Conservation (phyloP, 192 early-diverging fungal species). For the Coemansia sp. region DNA sequence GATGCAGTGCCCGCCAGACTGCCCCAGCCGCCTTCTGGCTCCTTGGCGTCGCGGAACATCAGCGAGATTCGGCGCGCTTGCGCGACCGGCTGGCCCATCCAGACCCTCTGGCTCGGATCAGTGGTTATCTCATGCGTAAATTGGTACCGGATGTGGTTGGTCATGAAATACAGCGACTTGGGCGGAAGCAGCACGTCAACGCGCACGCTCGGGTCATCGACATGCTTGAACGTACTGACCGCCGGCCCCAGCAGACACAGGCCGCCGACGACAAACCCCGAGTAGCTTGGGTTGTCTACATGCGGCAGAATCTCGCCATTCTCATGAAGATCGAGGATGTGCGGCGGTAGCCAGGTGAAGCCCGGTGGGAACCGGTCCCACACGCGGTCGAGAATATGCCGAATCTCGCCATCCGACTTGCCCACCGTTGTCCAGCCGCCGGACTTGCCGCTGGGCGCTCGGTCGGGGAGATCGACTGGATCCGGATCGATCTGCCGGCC, state of each 20-base stretch:
- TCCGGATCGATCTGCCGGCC: conserved; percentile 26
- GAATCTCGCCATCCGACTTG: conserved; percentile 44
- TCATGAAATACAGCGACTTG: conserved; percentile 71
- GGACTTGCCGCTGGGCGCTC: conserved; percentile 13
- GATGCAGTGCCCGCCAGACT: conserved; percentile 8
- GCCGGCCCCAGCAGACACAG: conserved; percentile 67
- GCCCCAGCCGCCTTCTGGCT: conserved; percentile 33
- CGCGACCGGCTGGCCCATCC: conserved; percentile 52
- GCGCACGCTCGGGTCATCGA: conserved; percentile 54
- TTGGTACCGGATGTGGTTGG: conserved; percentile 61
- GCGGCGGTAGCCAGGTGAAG: conserved; percentile 67
- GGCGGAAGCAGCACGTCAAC: conserved; percentile 65
- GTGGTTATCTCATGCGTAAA: conserved; percentile 78
- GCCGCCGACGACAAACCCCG: conserved; percentile 71
- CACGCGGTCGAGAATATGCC: conserved; percentile 57
- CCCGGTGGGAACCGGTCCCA: conserved; percentile 54
- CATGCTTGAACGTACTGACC: conserved; percentile 67
- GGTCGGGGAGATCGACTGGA: conserved; percentile 35
- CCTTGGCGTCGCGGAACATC: conserved; percentile 62
- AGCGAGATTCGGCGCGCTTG: conserved; percentile 68
- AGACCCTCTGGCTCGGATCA: conserved; percentile 46
- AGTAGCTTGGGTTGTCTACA: conserved; percentile 77
- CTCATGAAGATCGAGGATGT: conserved; percentile 72
- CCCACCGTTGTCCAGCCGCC: conserved; percentile 50
- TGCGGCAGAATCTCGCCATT: conserved; percentile 74